Conservation (phyloP, 257 asterid species). For the Solanum neorickii region DNA sequence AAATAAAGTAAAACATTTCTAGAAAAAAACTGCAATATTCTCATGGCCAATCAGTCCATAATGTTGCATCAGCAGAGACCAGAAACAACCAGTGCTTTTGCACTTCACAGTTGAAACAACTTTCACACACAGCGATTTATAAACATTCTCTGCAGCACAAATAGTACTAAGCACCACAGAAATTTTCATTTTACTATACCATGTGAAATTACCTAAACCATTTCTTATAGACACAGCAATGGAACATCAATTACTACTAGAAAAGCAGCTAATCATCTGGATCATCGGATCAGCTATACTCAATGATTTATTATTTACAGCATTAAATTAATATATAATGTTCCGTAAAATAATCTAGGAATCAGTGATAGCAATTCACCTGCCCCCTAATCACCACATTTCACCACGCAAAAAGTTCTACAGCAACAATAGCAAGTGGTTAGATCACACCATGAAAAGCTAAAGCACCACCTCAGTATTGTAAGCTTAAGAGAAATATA, state of each 20-base stretch:
- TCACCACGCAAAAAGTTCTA: background rate
- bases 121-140: background rate
- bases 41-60: background rate
- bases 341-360: background rate
- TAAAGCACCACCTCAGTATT: background rate
- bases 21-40: background rate
- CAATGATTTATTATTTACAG: background rate
- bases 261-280: background rate
- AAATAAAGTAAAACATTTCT: background rate
- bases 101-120: background rate
- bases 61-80: constrained; percentile 1
- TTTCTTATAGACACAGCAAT: background rate
- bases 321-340: background rate
- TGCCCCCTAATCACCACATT: background rate
- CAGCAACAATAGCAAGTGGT: background rate
- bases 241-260: background rate
- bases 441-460: background rate
- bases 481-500: background rate
- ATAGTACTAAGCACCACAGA: background rate
- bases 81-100: constrained; percentile 26
- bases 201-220: background rate
- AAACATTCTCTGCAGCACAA: background rate
- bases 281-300: background rate
- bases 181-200: background rate
- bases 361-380: background rate